Conservation (phyloP, 176 grass and related monocot genomes). For the Guadua angustifolia region DNA sequence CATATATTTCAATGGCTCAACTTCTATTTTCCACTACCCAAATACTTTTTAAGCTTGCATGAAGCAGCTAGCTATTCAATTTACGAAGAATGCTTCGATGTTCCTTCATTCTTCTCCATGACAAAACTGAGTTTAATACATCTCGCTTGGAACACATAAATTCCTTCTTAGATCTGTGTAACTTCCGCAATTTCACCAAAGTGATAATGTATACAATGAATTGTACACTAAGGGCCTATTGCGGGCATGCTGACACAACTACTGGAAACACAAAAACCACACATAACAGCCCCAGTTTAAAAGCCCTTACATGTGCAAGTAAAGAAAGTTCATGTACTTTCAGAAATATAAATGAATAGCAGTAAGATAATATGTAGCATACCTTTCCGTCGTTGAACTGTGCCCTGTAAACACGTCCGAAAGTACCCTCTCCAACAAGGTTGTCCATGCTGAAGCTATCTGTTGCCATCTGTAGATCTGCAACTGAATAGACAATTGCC, state of each 20-base stretch:
- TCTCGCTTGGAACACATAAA: constrained; percentile 7
- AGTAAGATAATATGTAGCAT: constrained; percentile 17
- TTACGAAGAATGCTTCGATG: constrained; percentile 11
- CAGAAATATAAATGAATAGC: constrained; percentile 18
- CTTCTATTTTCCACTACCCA: not conserved
- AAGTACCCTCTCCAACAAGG: constrained; percentile 89
- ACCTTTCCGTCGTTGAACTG: constrained; percentile 93
- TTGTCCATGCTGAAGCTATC: constrained; percentile 86
- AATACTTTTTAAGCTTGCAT: not conserved
- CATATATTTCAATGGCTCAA: constrained; percentile 19
- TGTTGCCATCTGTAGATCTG: constrained; percentile 94
- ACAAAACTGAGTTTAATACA: constrained; percentile 24
- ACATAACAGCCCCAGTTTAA: constrained; percentile 10
- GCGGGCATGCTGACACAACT: not conserved
- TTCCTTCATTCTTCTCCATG: not conserved
- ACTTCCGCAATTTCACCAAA: not conserved
- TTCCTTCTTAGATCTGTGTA: not conserved
- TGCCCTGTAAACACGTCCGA: constrained; percentile 92
- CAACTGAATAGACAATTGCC: constrained; percentile 87
- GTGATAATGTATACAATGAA: constrained; percentile 22
- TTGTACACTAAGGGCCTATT: not conserved
- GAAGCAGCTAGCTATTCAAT: too few species aligned
- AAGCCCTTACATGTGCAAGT: constrained; percentile 15
- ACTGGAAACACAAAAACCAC: constrained; percentile 4
- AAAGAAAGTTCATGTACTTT: constrained; percentile 14